phyloP scores from a whole-genome alignment of 257 asterid species.

The Oldenlandia corymbosa region DNA sequence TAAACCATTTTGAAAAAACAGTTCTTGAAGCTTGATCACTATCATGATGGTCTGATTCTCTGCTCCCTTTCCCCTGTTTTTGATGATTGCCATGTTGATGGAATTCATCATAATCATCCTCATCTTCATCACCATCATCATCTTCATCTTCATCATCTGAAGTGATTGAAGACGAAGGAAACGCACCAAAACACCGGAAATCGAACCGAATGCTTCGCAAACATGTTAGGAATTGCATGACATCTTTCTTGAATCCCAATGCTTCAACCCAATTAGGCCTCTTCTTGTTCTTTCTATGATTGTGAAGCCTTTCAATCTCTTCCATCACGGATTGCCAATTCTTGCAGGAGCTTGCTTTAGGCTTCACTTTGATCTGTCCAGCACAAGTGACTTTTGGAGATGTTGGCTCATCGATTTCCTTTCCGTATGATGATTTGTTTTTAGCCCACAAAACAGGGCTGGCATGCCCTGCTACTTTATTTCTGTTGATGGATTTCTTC shows the following conservation, averaged over 20 bases:
- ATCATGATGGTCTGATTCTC: conserved; percentile 18
- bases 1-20: conserved; percentile 78
- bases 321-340: conserved; percentile 94
- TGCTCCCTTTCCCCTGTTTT: background rate
- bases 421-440: conserved; percentile 24
- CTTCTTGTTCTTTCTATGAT: conserved; percentile 36
- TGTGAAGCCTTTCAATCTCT: conserved; percentile 79
- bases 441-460: conserved; percentile 58
- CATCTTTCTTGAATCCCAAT: conserved; percentile 69
- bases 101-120: conserved; percentile 15
- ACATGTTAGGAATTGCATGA: conserved; percentile 74
- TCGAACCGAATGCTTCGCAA: conserved; percentile 57
- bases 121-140: conserved; percentile 23
- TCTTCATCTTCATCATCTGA: conserved; percentile 62
- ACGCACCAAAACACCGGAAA: conserved; percentile 71
- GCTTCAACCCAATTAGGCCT: conserved; percentile 53
- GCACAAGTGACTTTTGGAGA: conserved; percentile 91
- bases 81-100: conserved; percentile 3
- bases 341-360: conserved; percentile 55
- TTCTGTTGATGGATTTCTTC: conserved; percentile 26
- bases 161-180: conserved; percentile 43
- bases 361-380: conserved; percentile 68
- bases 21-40: conserved; percentile 32
- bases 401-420: conserved; percentile 63
- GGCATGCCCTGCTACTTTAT: conserved; percentile 23